Evolutionary conservation across 2,329 filamentous ascomycete species (phyloP), one percentile per base, ranked within the genome.

Genomic region (Arthrobotrys conoides): DNA sequence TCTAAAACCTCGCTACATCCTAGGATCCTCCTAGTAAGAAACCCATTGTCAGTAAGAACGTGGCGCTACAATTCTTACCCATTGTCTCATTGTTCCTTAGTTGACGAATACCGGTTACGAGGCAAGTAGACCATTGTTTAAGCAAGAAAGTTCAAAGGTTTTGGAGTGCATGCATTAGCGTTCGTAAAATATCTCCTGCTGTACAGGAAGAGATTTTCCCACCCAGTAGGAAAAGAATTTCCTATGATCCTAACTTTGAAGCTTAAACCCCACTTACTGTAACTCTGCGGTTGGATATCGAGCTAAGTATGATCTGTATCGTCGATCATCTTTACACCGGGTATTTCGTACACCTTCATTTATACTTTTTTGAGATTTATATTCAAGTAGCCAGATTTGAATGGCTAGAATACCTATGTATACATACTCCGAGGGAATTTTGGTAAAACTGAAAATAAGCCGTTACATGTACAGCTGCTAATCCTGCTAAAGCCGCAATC

Each of bases 81-180:
- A 41, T 30, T 55, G 33, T 68, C 30, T 57, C 38, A 41, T 63
- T 63, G 36, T 44, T 12, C 36, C 9, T 20, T 61, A 59, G 51
- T 59, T 59, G 51, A 55, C 30, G n/a, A 27, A 41, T 36, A 61
- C 36, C n/a, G 20, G 57, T 41, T 61, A 44, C 57, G 57, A 61
- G n/a, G 53, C 53, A 6, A 20, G 16, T 14, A 14, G 3, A 51
- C 48, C n/a, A 59, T 51, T 53, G 63, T n/a, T 49, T n/a, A 27
- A 27, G 14, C 12, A 36, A 9, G 6, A 49, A 27, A 67, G 24
- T 41, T 36, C 14, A 49, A 12, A 14, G 27, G 38, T 20, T 10
- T 36, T 51, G 63, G 63, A 63, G 49, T 55, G 53, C 51, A 49
- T 55, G 53, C 51, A 41, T 65, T 75, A 75, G 71, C 63, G 61